phyloP scores from a whole-genome alignment of 2,329 filamentous ascomycete genomes.

The Erysiphe pisi region DNA sequence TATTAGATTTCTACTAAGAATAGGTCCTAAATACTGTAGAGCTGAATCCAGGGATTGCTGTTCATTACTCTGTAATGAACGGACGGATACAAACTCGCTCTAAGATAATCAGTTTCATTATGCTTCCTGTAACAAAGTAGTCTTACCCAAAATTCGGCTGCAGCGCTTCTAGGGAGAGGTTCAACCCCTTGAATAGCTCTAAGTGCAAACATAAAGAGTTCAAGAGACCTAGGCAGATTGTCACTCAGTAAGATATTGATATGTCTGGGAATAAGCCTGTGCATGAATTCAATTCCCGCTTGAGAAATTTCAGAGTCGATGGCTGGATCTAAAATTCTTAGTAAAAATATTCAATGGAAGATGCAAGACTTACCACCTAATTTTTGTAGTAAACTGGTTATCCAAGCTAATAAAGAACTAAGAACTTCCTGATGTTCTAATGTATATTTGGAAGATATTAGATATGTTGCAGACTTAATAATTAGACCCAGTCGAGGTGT shows the following conservation, averaged over 20 bases:
- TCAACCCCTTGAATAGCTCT: conserved; percentile 60
- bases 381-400: conserved; percentile 50
- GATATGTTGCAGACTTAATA: conserved; percentile 27
- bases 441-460: conserved; percentile 37
- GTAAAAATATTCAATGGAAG: neutral
- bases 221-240: conserved; percentile 47
- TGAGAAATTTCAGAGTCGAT: conserved; percentile 63
- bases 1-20: conserved; percentile 49
- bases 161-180: conserved; percentile 61
- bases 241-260: conserved; percentile 50
- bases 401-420: conserved; percentile 48
- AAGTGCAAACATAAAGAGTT: conserved; percentile 62
- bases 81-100: conserved; percentile 46
- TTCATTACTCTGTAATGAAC: conserved; percentile 35
- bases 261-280: conserved; percentile 51
- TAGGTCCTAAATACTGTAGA: conserved; percentile 49
- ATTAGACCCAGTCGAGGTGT: conserved; percentile 51
- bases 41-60: conserved; percentile 37
- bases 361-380: conserved; percentile 44
- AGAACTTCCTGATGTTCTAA: conserved; percentile 44
- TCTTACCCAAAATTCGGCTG: conserved; percentile 63
- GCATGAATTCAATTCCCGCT: conserved; percentile 61
- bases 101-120: conserved; percentile 35
- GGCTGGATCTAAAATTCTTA: conserved; percentile 42
- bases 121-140: neutral